These are phyloP conservation scores for Ceratocystis harringtonii DNA, from an alignment of 2,329 filamentous ascomycete species.

Conservation along the genomic window DNA sequence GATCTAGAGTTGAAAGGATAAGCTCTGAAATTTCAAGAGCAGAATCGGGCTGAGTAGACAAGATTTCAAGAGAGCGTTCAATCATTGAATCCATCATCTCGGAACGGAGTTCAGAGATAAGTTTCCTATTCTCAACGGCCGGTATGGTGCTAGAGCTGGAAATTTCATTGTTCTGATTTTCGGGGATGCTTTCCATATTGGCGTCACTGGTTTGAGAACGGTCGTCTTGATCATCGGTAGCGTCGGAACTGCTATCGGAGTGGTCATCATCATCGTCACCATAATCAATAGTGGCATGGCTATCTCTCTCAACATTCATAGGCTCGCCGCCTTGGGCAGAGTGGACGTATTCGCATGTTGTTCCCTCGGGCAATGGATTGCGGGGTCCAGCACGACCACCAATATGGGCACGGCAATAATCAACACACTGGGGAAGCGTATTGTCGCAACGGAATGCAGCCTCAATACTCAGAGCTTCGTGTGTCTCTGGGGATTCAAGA, in stretches of 20 bases:
- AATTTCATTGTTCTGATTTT: conserved; percentile 21
- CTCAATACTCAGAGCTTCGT: conserved; percentile 52
- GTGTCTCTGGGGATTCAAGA: neutral
- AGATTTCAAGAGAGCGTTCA: conserved; percentile 77
- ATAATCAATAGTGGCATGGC: conserved; percentile 14
- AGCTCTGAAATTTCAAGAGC: conserved; percentile 86
- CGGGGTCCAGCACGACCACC: conserved; percentile 43
- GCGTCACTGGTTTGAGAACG: conserved; percentile 7
- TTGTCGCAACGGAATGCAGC: conserved; percentile 73
- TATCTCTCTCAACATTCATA: conserved; percentile 19
- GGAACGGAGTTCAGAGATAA: conserved; percentile 41
- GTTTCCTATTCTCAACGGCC: conserved; percentile 25
- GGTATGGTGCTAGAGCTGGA: neutral
- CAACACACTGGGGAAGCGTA: conserved; percentile 40
- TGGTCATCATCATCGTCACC: conserved; percentile 20
- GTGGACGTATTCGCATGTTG: conserved; percentile 21
- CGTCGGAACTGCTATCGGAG: conserved; percentile 15
- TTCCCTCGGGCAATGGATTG: conserved; percentile 45
- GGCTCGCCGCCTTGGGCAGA: conserved; percentile 18
- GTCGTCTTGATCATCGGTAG: conserved; percentile 17
- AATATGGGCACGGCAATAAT: conserved; percentile 58
- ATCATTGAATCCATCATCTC: conserved; percentile 65
- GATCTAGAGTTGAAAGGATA: conserved; percentile 54
- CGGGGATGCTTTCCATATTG: conserved; percentile 20
- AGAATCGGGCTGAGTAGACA: conserved; percentile 72